Base-by-base conservation (phyloP, 169 alveolate genomes). In the Eimeria maxima region DNA sequence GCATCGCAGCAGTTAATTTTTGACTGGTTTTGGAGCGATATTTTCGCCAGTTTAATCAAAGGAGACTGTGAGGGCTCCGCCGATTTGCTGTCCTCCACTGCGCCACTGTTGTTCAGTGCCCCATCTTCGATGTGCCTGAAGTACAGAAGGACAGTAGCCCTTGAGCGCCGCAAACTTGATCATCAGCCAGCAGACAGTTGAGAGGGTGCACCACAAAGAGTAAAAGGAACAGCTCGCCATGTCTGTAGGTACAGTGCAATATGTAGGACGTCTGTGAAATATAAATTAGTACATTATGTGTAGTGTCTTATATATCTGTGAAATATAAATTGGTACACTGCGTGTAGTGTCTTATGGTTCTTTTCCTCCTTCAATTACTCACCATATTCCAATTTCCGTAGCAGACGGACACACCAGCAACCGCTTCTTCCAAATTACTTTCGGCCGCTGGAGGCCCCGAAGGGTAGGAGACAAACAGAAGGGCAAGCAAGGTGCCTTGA, bases 371-470 rank as follows among this genome's bases (percentile, higher is more conserved):
- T 60, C 69, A 18, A 4, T 24, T 60, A 24, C 91, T 13, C 91
- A 83, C 91, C 91, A 83, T 14, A 83, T 83, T 63, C 91, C 91
- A 24, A 83, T 50, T 14, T 83, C 91, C 18, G 50, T 50, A 10
- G 50, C 73, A 27, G 91, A 83, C 47, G 91, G 91, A 55, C 91
- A 83, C n/a, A 83, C 91, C 29, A 83, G 14, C 27, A 83, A 74
- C 73, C 91, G 44, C 73, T 83, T 83, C 53, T 83, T 83, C 91
- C 91, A 83, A 16, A 83, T 38, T 8, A 83, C 91, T 24, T 55
- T 47, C 47, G 91, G 91, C 91, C 76, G 55, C 57, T 84, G 92
- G 60, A 84, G 76, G 76, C 92, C 92, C 57, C 63, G 92, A 22
- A 84, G 92, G 1, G 92, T 22, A 27, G 92, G 92, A n/a, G 92